phyloP scores from a whole-genome alignment of 169 alveolate species.

The Babesia divergens region DNA sequence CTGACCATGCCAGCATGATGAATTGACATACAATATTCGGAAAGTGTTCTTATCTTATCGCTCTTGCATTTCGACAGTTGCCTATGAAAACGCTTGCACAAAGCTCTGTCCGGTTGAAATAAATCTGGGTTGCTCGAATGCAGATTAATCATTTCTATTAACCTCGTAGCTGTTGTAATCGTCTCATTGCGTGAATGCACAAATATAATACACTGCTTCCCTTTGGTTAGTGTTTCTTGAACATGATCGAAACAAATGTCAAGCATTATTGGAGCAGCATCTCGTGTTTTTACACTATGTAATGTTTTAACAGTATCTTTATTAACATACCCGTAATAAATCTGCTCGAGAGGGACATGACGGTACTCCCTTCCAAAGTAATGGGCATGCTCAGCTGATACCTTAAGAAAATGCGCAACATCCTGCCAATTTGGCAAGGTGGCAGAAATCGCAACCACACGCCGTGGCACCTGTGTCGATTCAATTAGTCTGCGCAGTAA shows the following conservation, averaged over 20 bases:
- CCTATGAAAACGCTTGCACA: constrained; percentile 37
- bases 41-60: constrained; percentile 57
- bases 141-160: constrained; percentile 51
- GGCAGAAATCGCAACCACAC: constrained; percentile 97
- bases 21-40: constrained; percentile 95
- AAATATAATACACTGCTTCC: constrained; percentile 73
- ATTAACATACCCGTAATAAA: constrained; percentile 91
- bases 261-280: constrained; percentile 19
- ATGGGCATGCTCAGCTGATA: constrained; percentile 87
- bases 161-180: constrained; percentile 88
- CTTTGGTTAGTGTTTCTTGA: constrained; percentile 60
- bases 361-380: constrained; percentile 93
- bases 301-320: constrained; percentile 89
- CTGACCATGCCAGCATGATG: constrained; percentile 98
- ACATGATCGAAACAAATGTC: constrained; percentile 62
- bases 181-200: constrained; percentile 89
- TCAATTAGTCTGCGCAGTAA: constrained; percentile 48
- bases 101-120: constrained; percentile 45
- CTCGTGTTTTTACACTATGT: constrained; percentile 86
- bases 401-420: constrained; percentile 96
- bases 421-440: constrained; percentile 99
- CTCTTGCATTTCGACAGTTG: background rate
- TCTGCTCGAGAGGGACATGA: constrained; percentile 96
- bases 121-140: constrained; percentile 16
- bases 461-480: constrained; percentile 68